Conservation (phyloP, 129 eudicot species). For the Escallonia rubra region DNA sequence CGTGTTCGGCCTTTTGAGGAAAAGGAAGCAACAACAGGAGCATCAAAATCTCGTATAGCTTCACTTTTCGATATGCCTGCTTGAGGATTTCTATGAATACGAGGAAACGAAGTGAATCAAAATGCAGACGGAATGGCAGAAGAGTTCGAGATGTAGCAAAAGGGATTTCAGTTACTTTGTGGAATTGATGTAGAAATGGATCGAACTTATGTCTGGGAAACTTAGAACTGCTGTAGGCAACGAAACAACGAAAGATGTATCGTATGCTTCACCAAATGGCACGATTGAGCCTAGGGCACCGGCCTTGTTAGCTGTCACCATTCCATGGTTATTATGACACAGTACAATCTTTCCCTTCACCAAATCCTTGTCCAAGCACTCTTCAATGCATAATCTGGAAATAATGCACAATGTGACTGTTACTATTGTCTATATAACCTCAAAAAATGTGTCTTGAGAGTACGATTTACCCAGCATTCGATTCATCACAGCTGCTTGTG, state of each 20-base stretch:
- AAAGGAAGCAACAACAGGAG: constrained; percentile 42
- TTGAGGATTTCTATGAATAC: constrained; percentile 12
- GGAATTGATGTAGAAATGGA: constrained; percentile 22
- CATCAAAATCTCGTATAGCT: constrained; percentile 1
- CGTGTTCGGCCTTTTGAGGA: constrained; percentile 39
- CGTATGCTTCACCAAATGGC: background rate
- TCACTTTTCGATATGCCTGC: constrained; percentile 22
- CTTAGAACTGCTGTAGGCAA: constrained; percentile 18
- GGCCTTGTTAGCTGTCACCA: background rate
- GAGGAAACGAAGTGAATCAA: background rate
- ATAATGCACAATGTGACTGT: background rate
- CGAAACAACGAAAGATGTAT: constrained; percentile 8
- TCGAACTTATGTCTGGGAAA: background rate
- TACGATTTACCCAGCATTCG: constrained; percentile 13
- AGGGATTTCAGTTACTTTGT: constrained; percentile 20
- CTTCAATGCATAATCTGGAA: constrained; percentile 8
- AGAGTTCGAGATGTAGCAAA: background rate
- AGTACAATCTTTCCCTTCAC: constrained; percentile 46
- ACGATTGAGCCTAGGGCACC: constrained; percentile 37
- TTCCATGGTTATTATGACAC: background rate
- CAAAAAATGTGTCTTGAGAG: background rate
- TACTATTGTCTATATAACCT: too few species aligned
- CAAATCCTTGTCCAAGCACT: constrained; percentile 24
- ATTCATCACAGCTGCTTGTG: constrained; percentile 14
- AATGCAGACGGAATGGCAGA: background rate